Conservation (phyloP, 768 basidiomycete genomes). For the Russula foetens region DNA sequence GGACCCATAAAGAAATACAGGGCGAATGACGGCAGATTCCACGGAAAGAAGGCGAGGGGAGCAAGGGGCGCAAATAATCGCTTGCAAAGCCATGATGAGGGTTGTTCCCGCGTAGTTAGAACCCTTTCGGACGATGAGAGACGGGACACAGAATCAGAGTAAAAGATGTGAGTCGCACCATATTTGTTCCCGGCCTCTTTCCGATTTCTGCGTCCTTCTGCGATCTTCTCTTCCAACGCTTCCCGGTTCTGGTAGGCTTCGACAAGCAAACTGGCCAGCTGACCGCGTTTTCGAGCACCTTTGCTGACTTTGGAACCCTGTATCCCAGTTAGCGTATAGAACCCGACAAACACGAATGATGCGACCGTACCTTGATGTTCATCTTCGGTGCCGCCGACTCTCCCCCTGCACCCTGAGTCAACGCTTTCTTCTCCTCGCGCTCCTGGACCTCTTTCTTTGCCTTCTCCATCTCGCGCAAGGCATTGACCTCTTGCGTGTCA, state of each 20-base stretch:
- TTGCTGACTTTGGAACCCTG: conserved; percentile 66
- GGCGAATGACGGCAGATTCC: not conserved
- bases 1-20: not conserved
- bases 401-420: conserved; percentile 57
- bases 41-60: not conserved
- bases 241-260: conserved; percentile 83
- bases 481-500: conserved; percentile 53
- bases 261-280: conserved; percentile 69
- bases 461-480: conserved; percentile 66
- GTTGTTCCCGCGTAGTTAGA: not conserved
- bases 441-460: conserved; percentile 69
- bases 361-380: conserved; percentile 64
- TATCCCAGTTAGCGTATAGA: not conserved
- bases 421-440: conserved; percentile 64
- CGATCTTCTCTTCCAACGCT: conserved; percentile 74
- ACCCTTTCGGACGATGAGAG: conserved; percentile 4
- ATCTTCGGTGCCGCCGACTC: conserved; percentile 57
- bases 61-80: not conserved
- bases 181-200: conserved; percentile 93
- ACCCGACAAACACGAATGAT: not conserved
- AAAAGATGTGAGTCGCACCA: conserved; percentile 38
- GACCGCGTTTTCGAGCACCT: conserved; percentile 66
- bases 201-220: conserved; percentile 72
- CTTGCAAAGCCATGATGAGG: not conserved
- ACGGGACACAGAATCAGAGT: not conserved